A percentile compares a stretch with the other conserved stretches of the same genome.
phyloP scores from a whole-genome alignment of 2,329 filamentous ascomycete genomes.

The Trichoderma breve region DNA sequence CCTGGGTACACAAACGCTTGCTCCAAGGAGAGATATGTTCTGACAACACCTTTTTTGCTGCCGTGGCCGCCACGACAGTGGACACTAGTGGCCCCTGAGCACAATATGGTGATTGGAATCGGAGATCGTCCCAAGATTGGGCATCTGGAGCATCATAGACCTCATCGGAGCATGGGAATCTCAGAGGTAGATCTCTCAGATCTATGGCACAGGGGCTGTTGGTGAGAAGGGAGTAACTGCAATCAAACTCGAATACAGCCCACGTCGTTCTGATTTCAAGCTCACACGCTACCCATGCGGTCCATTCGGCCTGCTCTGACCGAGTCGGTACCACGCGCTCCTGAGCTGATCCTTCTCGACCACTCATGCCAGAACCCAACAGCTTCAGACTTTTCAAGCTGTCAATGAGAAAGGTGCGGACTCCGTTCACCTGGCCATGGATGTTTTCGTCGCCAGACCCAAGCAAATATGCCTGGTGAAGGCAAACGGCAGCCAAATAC shows the following conservation, averaged over 20 bases:
- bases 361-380: constrained; percentile 24
- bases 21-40: constrained; percentile 29
- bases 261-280: constrained; percentile 29
- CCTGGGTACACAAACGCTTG: constrained; percentile 30
- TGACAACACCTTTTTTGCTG: constrained; percentile 12
- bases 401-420: constrained; percentile 30
- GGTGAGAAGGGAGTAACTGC: constrained; percentile 33
- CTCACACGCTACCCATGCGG: constrained; percentile 28
- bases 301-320: constrained; percentile 25
- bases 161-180: constrained; percentile 30
- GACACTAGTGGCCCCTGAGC: constrained; percentile 19
- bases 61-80: constrained; percentile 5
- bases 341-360: not conserved
- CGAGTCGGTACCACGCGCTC: not conserved
- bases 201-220: constrained; percentile 31
- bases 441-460: constrained; percentile 33
- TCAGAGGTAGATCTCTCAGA: constrained; percentile 30
- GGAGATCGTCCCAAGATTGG: constrained; percentile 28
- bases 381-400: constrained; percentile 31
- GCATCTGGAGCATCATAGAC: constrained; percentile 33
- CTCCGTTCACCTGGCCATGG: constrained; percentile 32
- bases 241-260: constrained; percentile 36
- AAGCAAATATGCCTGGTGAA: constrained; percentile 35
- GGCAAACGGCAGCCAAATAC: constrained; percentile 31
- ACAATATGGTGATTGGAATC: constrained; percentile 12